Percentiles rank a stretch among this genome's conserved stretches.
These are phyloP conservation scores for Mediolabrus comicus DNA, from an alignment of 108 stramenopile species.

Conservation along the genomic window DNA sequence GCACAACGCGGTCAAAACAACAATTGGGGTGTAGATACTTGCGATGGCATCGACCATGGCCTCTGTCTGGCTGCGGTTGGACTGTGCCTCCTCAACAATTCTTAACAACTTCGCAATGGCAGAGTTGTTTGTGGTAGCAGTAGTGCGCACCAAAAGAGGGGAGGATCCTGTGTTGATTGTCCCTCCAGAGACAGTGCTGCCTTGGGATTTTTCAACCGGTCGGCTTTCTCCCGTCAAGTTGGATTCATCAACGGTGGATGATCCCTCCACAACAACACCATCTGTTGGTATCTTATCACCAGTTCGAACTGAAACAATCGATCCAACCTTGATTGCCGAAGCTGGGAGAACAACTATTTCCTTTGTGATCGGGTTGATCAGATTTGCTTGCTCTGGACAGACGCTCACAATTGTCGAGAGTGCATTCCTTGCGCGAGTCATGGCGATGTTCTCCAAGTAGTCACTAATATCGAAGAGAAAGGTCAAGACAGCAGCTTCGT, in stretches of 20 bases:
- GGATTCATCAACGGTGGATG: slow-evolving; percentile 68
- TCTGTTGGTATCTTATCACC: slow-evolving; percentile 94
- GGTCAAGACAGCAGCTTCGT: slow-evolving; percentile 79
- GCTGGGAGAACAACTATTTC: slow-evolving; percentile 63
- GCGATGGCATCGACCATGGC: slow-evolving; percentile 80
- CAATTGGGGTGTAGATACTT: slow-evolving; percentile 67
- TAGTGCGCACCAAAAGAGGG: slow-evolving; percentile 61
- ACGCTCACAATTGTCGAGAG: slow-evolving; percentile 66
- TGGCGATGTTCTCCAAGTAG: slow-evolving; percentile 63
- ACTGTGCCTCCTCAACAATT: slow-evolving; percentile 80
- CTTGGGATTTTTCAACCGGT: slow-evolving; percentile 64
- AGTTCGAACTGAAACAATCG: slow-evolving; percentile 75
- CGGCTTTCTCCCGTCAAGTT: slow-evolving; percentile 76
- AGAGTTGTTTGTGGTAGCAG: slow-evolving; percentile 66
- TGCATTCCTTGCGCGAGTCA: slow-evolving; percentile 67
- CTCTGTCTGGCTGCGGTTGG: slow-evolving; percentile 73
- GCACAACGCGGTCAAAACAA: slow-evolving; percentile 49
- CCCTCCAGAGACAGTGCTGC: slow-evolving; percentile 61
- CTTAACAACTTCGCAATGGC: slow-evolving; percentile 73
- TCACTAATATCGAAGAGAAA: slow-evolving; percentile 77
- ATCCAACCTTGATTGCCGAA: slow-evolving; percentile 65
- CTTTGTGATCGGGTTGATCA: slow-evolving; percentile 58
- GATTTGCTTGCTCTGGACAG: slow-evolving; percentile 68
- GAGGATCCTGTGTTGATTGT: slow-evolving; percentile 73
- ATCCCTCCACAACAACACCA: slow-evolving; percentile 78